Base-by-base conservation (phyloP, 495 filamentous ascomycete genomes). In the Penicillium fimorum region DNA sequence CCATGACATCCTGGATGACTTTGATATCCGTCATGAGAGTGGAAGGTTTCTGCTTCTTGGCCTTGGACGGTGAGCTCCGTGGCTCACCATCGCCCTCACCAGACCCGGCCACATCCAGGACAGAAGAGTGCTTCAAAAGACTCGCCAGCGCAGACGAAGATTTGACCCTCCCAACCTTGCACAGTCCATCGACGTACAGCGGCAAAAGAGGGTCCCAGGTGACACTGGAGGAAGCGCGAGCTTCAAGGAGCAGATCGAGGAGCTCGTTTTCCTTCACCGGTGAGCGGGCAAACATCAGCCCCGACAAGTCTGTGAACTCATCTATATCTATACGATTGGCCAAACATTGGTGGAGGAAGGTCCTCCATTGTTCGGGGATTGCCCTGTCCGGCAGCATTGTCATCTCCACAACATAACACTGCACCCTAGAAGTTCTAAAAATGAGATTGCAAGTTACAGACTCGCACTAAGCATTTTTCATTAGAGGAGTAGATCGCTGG, bases 201-300 rank as follows among this genome's bases (percentile, higher is more conserved):
- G 79, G 76, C 22, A 88, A 69, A 43, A 87, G 76, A 22, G 84
- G 84, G 58, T 91, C 88, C 69, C 87, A 80, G 55, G 71, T 72
- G 61, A 78, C 66, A 35, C 62, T 70, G 47, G 79, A 78, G 27
- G 66, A 64, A 13, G 68, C 64, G 25, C 79, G 78, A 2, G 84
- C 82, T 24, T 77, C 77, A 6, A 90, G 71, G 30, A 86, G 75
- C 3, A 88, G 63, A 53, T 87, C 81, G 54, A 87, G 78, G 42
- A 90, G 73, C 44, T 74, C 53, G 13, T 59, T 44, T 48, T 76
- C 70, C 7, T 68, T 57, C 10, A 79, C 55, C 1, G 72, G 72
- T 12, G 48, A 59, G 37, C 69, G 70, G 13, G 57, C 37, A 2
- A 68, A 61, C 38, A 79, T 66, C 33, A 77, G 56, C 29, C 65